Evolutionary conservation across 441 rosid species (phyloP), one percentile per base, ranked within the genome.

Genomic region (Isatis lusitanica): DNA sequence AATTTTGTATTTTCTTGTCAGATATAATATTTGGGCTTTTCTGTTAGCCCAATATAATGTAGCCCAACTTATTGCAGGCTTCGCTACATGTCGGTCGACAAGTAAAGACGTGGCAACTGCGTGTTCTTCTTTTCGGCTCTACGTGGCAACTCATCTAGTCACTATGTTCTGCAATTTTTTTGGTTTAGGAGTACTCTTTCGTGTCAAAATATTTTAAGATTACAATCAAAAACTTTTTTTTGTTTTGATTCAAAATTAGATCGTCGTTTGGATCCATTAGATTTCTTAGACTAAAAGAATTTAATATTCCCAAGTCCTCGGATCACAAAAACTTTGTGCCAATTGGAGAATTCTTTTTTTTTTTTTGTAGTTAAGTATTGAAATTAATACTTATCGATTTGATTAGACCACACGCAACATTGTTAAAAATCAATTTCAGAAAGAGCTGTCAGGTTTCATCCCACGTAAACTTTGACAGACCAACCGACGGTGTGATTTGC

Each of bases 401-500:
- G 72, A 70, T 58, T 76, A 76, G 42, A 42, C 31, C 24, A 71
- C 31, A 77, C 63, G 73, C 73, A 71, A 71, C 65, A n/a, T 64
- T 36, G 59, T 63, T 48, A 42, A 65, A 56, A 65, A 47, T 17
- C 48, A 18, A 38, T 31, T n/a, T 39, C 26, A 33, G 33, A 58
- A 76, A 43, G 63, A 65, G 62, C 11, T 59, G 76, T 77, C 80
- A 56, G 71, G 70, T 76, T 63, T 69, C 52, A 53, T 28, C 66
- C 66, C 75, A 77, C 76, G 72, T 77, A 70, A 64, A 65, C 30
- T 48, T 71, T 50, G 76, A 70, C 68, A 70, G 50, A 65, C 71
- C 33, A 65, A 65, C 74, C 61, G 71, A 78, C 56, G 67, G 31
- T 69, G 48, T 39, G 40, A 74, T 40, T 78, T 73, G 9, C 24